A percentile compares a stretch with the other conserved stretches of the same genome.
Evolutionary conservation across 306 rosid species (phyloP).

Genomic region (Vigna mungo): DNA sequence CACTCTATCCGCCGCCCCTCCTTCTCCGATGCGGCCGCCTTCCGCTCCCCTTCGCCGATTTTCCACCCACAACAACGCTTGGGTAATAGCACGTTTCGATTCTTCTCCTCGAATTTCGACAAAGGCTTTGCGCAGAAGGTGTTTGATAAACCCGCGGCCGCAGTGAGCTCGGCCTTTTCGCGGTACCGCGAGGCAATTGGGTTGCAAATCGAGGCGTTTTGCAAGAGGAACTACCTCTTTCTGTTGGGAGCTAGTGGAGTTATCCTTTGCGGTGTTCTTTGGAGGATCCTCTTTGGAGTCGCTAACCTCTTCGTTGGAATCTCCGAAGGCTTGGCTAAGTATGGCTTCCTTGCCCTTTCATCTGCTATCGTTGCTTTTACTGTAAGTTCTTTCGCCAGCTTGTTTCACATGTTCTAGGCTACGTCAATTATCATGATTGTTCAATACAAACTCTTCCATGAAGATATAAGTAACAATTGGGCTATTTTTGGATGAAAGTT

Average conservation of each 20-base stretch:
- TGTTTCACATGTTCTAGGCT: neutral
- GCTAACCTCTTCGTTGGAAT: slow-evolving; percentile 74
- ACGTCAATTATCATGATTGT: neutral
- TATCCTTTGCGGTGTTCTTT: slow-evolving; percentile 68
- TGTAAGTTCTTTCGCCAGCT: slow-evolving; percentile 63
- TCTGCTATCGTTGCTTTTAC: slow-evolving; percentile 84
- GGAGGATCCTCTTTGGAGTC: slow-evolving; percentile 84
- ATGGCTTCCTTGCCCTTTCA: slow-evolving; percentile 93
- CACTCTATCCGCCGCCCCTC: slow-evolving; percentile 34
- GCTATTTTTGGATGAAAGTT: neutral
- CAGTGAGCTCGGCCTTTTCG: slow-evolving; percentile 59
- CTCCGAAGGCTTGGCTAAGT: slow-evolving; percentile 97
- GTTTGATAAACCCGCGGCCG: slow-evolving; percentile 64
- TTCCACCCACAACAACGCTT: neutral
- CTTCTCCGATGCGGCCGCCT: slow-evolving; percentile 39
- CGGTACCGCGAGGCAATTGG: slow-evolving; percentile 85
- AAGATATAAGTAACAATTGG: neutral
- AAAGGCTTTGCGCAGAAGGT: slow-evolving; percentile 58
- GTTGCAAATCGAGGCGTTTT: slow-evolving; percentile 90
- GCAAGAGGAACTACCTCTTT: slow-evolving; percentile 64
- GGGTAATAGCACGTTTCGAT: slow-evolving; percentile 52
- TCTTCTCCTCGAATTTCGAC: slow-evolving; percentile 54
- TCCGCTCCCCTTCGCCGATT: slow-evolving; percentile 20
- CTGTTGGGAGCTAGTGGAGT: slow-evolving; percentile 73
- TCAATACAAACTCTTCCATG: neutral